These are phyloP conservation scores for Mucor irregularis DNA, from an alignment of 371 early-diverging fungal genomes.

Conservation along the genomic window DNA sequence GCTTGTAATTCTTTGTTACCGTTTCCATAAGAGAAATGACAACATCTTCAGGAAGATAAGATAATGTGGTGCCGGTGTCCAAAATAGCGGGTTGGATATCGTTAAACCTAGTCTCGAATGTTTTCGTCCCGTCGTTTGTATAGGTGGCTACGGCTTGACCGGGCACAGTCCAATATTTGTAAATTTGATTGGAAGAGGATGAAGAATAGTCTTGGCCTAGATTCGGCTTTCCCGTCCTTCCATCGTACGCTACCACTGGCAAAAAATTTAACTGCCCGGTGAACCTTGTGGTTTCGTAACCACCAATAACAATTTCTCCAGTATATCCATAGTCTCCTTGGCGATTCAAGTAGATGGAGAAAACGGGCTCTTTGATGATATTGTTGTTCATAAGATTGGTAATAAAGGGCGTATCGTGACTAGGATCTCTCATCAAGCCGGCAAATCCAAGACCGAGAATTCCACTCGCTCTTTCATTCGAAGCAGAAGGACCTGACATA, in stretches of 20 bases:
- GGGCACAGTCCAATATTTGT: constrained; percentile 39
- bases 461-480: constrained; percentile 26
- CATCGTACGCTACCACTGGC: constrained; percentile 21
- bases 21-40: constrained; percentile 2
- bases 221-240: background rate
- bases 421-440: constrained; percentile 15
- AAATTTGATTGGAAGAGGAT: background rate
- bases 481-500: constrained; percentile 3
- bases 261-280: constrained; percentile 44
- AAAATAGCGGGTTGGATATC: constrained; percentile 25
- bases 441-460: constrained; percentile 43
- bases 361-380: constrained; percentile 32
- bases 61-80: constrained; percentile 34
- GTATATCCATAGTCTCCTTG: constrained; percentile 17
- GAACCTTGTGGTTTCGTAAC: constrained; percentile 50
- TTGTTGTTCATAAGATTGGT: constrained; percentile 25
- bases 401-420: constrained; percentile 23
- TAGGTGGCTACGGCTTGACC: constrained; percentile 12
- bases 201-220: background rate
- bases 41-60: constrained; percentile 19
- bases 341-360: constrained; percentile 36
- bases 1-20: constrained; percentile 12
- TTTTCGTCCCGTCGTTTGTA: background rate
- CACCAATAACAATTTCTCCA: constrained; percentile 58
- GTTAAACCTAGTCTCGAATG: constrained; percentile 9